These are phyloP conservation scores for Juglanconis oblonga DNA, from an alignment of 2,329 filamentous ascomycete genomes.

Conservation along the genomic window DNA sequence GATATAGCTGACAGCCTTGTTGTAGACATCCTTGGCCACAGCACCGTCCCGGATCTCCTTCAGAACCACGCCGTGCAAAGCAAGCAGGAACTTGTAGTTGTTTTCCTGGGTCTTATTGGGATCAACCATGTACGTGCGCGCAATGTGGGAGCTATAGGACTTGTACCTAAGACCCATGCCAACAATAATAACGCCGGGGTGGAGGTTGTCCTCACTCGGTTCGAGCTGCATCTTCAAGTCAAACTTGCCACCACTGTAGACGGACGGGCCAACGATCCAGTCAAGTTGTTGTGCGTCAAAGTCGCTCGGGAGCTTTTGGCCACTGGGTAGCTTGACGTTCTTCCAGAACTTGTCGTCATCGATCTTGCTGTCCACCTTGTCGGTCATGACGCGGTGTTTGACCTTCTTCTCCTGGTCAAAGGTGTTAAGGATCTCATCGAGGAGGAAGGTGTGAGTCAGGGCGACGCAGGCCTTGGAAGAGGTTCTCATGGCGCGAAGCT, in stretches of 20 bases:
- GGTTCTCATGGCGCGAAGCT: constrained; percentile 90
- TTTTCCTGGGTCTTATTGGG: constrained; percentile 94
- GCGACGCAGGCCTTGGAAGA: constrained; percentile 92
- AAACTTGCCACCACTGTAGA: constrained; percentile 95
- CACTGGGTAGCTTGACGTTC: constrained; percentile 65
- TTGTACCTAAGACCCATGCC: constrained; percentile 92
- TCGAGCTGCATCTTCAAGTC: constrained; percentile 79
- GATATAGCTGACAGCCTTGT: constrained; percentile 76
- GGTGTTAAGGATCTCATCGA: constrained; percentile 96
- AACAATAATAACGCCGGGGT: constrained; percentile 90
- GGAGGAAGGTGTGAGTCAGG: constrained; percentile 92
- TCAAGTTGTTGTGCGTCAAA: constrained; percentile 88
- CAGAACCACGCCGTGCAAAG: constrained; percentile 83
- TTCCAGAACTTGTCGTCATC: constrained; percentile 95
- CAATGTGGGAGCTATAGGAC: constrained; percentile 90
- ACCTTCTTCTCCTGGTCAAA: constrained; percentile 97
- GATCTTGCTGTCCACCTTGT: constrained; percentile 86
- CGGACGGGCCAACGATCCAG: constrained; percentile 86
- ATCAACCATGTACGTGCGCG: constrained; percentile 92
- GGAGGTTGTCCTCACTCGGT: constrained; percentile 76
- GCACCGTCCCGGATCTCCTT: constrained; percentile 88
- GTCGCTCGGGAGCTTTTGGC: constrained; percentile 76
- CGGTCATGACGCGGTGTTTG: constrained; percentile 80
- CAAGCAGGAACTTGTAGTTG: constrained; percentile 85
- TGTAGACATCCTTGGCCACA: constrained; percentile 84